Evolutionary conservation across 352 stramenopile genomes (phyloP).

Genomic region (Pythium utonaiense): DNA sequence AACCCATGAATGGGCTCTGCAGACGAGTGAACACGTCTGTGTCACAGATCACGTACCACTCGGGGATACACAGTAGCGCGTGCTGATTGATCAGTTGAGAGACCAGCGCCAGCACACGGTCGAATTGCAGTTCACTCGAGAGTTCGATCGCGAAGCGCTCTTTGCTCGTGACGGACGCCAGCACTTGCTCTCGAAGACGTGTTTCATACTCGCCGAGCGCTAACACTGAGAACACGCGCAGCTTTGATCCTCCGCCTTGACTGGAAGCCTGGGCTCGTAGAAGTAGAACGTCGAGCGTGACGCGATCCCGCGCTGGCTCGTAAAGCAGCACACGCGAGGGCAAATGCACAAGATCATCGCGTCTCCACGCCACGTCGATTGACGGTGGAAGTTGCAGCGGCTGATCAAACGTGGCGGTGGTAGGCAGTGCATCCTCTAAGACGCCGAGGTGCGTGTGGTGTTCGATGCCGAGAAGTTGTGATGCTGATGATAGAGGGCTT

Average conservation of each 20-base stretch:
- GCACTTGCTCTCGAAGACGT: constrained; percentile 15
- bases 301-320: constrained; percentile 2
- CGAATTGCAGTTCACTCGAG: constrained; percentile 24
- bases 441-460: neutral
- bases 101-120: constrained; percentile 32
- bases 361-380: constrained; percentile 21
- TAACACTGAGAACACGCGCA: constrained; percentile 9
- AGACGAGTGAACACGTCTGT: constrained; percentile 29
- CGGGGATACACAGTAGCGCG: constrained; percentile 38
- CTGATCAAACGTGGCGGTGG: neutral
- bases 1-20: constrained; percentile 27
- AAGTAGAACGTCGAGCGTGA: constrained; percentile 14
- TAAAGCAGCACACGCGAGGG: constrained; percentile 19
- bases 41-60: constrained; percentile 45
- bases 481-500: neutral
- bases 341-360: constrained; percentile 24
- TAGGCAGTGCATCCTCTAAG: neutral
- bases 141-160: constrained; percentile 43
- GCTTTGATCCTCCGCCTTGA: neutral
- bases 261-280: neutral
- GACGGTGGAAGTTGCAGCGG: constrained; percentile 10
- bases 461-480: neutral
- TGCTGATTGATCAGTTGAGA: constrained; percentile 55
- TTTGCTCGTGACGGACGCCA: constrained; percentile 28
- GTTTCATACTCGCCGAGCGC: constrained; percentile 6